phyloP scores from a whole-genome alignment of 2,329 filamentous ascomycete species.

The Samsoniella hepiali region DNA sequence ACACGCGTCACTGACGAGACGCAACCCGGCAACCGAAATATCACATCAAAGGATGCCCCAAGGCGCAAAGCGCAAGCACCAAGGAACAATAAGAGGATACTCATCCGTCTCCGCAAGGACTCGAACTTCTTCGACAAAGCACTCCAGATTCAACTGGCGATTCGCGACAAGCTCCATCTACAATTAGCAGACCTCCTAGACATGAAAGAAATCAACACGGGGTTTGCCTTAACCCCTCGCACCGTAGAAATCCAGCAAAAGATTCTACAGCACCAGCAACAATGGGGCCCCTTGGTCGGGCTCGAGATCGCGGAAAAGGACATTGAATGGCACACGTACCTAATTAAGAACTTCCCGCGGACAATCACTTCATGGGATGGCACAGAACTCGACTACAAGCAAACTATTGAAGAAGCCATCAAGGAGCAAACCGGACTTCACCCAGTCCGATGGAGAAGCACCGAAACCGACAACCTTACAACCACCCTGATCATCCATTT shows the following conservation, averaged over 20 bases:
- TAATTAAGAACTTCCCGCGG: constrained; percentile 6
- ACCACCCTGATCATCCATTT: constrained; percentile 3
- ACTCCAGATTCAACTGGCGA: background rate
- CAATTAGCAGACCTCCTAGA: background rate
- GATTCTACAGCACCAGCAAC: constrained; percentile 3
- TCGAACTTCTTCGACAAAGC: background rate
- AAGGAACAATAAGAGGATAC: constrained; percentile 1
- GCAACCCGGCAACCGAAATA: background rate
- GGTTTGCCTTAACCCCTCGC: background rate
- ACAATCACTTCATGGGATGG: constrained; percentile 2
- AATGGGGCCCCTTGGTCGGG: background rate
- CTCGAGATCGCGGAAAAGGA: background rate
- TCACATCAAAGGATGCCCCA: background rate
- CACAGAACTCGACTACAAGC: constrained; percentile 1
- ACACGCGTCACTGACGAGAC: background rate
- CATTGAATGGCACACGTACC: constrained; percentile 10
- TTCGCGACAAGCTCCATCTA: constrained; percentile 2
- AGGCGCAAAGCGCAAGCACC: background rate
- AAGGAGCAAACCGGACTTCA: constrained; percentile 1
- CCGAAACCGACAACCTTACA: background rate
- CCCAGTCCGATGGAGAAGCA: constrained; percentile 1
- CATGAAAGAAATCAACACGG: constrained; percentile 1
- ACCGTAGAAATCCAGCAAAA: background rate
- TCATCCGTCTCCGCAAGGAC: background rate
- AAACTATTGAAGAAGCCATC: background rate